Base-by-base conservation (phyloP, 768 basidiomycete genomes). In the Amanita subjunquillea region DNA sequence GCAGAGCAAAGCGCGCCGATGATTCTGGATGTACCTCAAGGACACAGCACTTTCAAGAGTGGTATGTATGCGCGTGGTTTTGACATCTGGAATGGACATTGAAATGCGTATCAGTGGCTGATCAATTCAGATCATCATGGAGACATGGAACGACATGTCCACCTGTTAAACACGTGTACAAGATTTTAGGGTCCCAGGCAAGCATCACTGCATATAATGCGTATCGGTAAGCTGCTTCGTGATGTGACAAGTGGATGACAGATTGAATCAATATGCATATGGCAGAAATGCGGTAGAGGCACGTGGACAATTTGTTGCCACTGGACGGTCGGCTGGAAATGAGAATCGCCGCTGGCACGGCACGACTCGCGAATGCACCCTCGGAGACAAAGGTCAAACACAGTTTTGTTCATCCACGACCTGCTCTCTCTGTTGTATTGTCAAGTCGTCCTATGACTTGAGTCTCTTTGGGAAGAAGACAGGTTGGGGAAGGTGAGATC, bases 271-370 rank as follows among this genome's bases (percentile, higher is more conserved):
- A 53, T 36, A 55, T 50, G 45, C n/a, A 53, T 36, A 55, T 50
- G 45, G 20, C n/a, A 85, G 83, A 43, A 59, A 74, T 20, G 67
- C 67, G 9, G 80, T 85, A 4, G 85, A 87, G 62, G 57, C 68
- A 37, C 74, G 76, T 43, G 83, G 84, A 1, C 75, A 82, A 29
- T 86, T 85, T 55, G 70, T 62, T 3, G 58, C 70, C 34, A 56
- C 72, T 3, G 80, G 80, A 34, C 70, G 79, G 42, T 77, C 80
- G 4, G 65, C 77, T 27, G 85, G 85, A 29, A 86, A 86, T 56
- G 83, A 85, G 63, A 83, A 84, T 57, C 78, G 84, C 29, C 77
- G 85, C 20, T 87, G 83, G 83, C 85, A 87, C 61, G 85, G 85
- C 17, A 87, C 85, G 9, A 74, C 74, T 34, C 71, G 85, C 15